These are phyloP conservation scores for Ceratonia siliqua DNA, from an alignment of 306 rosid species.

Conservation along the genomic window DNA sequence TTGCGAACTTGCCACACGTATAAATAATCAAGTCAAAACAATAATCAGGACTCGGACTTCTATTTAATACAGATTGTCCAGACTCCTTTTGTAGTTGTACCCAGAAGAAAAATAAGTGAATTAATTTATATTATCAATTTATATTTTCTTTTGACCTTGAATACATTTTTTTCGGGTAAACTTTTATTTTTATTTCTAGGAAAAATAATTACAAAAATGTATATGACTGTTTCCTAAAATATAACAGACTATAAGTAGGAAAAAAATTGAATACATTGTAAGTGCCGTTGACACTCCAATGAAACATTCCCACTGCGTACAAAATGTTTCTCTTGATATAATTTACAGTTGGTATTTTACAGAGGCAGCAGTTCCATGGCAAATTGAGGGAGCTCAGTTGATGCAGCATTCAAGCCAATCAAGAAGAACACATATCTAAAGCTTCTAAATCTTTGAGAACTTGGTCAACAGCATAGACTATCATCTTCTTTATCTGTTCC, in stretches of 20 bases:
- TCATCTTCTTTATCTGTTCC: conserved; percentile 79
- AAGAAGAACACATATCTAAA: conserved; percentile 18
- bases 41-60: too few species aligned
- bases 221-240: not conserved
- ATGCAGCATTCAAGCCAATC: conserved; percentile 28
- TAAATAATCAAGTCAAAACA: too few species aligned
- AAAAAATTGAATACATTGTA: not conserved
- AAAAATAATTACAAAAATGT: not conserved
- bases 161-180: too few species aligned
- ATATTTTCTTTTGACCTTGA: too few species aligned
- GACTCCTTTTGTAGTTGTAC: too few species aligned
- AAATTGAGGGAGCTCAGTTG: conserved; percentile 21
- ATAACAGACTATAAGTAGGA: not conserved
- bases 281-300: conserved; percentile 10
- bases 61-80: too few species aligned
- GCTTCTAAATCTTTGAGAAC: conserved; percentile 53
- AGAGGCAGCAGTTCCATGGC: conserved; percentile 4
- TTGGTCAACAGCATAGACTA: conserved; percentile 65
- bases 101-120: too few species aligned
- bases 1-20: too few species aligned
- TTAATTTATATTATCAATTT: too few species aligned
- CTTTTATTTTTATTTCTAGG: not conserved
- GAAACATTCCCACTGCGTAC: conserved; percentile 3
- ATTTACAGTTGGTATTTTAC: not conserved
- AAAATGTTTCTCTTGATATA: not conserved